A percentile compares a stretch with the other conserved stretches of the same genome.
These are phyloP conservation scores for Chenopodium berlandieri DNA, from an alignment of 148 eudicot species.

Conservation along the genomic window DNA sequence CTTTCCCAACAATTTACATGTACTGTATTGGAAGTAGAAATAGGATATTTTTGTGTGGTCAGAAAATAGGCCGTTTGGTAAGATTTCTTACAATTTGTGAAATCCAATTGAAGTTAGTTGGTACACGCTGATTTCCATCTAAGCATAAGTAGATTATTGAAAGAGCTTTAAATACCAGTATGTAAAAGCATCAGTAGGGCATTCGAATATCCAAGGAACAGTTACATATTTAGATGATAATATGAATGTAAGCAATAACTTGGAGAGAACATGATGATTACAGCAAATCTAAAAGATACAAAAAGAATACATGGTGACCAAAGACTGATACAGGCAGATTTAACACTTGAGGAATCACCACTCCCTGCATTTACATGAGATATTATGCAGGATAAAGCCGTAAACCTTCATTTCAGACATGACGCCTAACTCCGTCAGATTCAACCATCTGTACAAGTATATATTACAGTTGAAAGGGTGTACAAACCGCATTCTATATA, in stretches of 20 bases:
- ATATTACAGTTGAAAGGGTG: constrained; percentile 28
- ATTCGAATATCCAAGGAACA: not conserved
- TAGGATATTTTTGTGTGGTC: too few relatives aligned
- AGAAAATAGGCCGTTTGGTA: too few relatives aligned
- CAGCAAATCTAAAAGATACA: constrained; percentile 8
- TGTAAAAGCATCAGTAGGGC: not conserved
- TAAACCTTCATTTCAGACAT: not conserved
- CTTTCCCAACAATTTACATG: too few relatives aligned
- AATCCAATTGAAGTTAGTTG: too few relatives aligned
- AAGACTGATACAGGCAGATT: not conserved
- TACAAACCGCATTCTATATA: not conserved
- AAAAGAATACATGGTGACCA: constrained; percentile 10
- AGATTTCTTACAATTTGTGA: too few relatives aligned
- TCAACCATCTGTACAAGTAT: constrained; percentile 12
- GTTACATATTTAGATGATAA: not conserved
- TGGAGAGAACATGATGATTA: constrained; percentile 4
- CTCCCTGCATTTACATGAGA: constrained; percentile 10
- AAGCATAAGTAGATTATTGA: too few relatives aligned
- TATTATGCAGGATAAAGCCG: constrained; percentile 1
- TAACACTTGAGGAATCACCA: not conserved
- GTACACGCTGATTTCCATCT: too few relatives aligned
- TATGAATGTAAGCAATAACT: not conserved
- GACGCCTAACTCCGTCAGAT: constrained; percentile 12
- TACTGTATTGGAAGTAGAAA: too few relatives aligned
- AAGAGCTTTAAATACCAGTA: too few relatives aligned